Evolutionary conservation across 2,329 filamentous ascomycete genomes (phyloP).

Genomic region (Trichoderma koningii): DNA sequence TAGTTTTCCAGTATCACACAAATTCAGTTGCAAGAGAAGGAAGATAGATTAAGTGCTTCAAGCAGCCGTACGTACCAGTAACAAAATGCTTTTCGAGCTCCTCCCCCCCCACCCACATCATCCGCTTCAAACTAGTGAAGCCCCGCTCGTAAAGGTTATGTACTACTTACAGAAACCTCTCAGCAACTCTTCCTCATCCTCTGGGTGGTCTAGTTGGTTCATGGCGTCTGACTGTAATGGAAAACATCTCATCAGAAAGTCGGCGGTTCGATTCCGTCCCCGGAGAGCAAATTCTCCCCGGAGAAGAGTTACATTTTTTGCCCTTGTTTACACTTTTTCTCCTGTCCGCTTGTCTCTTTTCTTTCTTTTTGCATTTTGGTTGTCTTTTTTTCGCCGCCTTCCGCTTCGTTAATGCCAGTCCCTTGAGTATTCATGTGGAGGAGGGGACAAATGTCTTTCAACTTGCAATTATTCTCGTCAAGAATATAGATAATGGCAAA

Average conservation of each 20-base stretch:
- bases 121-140: too few relatives aligned
- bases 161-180: neutral
- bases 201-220: constrained; percentile 37
- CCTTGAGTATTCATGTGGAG: too few relatives aligned
- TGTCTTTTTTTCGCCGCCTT: neutral
- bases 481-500: too few relatives aligned
- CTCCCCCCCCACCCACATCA: too few relatives aligned
- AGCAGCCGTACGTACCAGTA: too few relatives aligned
- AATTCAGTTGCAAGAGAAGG: too few relatives aligned
- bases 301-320: constrained; percentile 27
- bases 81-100: too few relatives aligned
- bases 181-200: constrained; percentile 27
- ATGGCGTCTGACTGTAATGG: constrained; percentile 36
- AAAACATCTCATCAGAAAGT: constrained; percentile 33
- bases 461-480: too few relatives aligned
- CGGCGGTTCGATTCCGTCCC: constrained; percentile 36
- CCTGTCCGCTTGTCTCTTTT: neutral
- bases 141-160: neutral
- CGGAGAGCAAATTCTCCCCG: constrained; percentile 22
- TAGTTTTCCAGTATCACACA: too few relatives aligned
- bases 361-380: neutral
- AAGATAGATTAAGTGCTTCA: too few relatives aligned
- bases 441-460: too few relatives aligned
- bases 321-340: neutral
- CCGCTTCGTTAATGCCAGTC: too few relatives aligned